These are phyloP conservation scores for Cymbopogon citratus DNA, from an alignment of 176 grass and related monocot species.

Conservation along the genomic window DNA sequence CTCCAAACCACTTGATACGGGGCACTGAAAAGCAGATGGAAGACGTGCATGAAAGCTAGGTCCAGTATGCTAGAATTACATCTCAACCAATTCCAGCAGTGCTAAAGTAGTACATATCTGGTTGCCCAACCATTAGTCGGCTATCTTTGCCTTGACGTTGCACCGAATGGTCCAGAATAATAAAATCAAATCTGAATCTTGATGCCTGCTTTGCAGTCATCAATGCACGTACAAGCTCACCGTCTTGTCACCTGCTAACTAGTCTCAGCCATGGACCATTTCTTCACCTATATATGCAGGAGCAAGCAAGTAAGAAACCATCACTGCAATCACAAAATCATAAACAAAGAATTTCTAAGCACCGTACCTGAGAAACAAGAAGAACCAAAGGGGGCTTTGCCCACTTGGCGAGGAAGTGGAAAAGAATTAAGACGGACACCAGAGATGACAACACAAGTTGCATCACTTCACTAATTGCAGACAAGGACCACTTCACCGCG, in stretches of 20 bases:
- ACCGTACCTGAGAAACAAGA: constrained; percentile 14
- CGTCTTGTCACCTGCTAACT: constrained; percentile 26
- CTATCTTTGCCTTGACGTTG: background rate
- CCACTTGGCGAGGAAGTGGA: constrained; percentile 4
- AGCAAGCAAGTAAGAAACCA: background rate
- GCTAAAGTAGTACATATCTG: constrained; percentile 1
- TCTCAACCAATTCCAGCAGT: background rate
- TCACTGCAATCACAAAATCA: constrained; percentile 3
- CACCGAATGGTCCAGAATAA: constrained; percentile 18
- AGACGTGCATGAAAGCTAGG: constrained; percentile 5
- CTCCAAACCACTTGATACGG: constrained; percentile 10
- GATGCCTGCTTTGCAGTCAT: constrained; percentile 11
- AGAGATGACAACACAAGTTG: background rate
- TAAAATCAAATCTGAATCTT: constrained; percentile 28
- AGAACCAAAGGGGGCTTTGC: background rate
- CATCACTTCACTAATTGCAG: background rate
- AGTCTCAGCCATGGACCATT: background rate
- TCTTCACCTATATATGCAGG: background rate
- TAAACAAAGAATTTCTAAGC: constrained; percentile 11
- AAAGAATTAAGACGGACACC: background rate
- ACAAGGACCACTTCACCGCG: constrained; percentile 42
- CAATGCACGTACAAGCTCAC: constrained; percentile 22
- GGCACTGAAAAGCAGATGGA: background rate
- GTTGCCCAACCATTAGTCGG: background rate
- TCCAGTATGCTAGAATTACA: background rate